Evolutionary conservation across 1,139 yeast genomes (phyloP).

Genomic region (Lodderomyces jiufengensis): DNA sequence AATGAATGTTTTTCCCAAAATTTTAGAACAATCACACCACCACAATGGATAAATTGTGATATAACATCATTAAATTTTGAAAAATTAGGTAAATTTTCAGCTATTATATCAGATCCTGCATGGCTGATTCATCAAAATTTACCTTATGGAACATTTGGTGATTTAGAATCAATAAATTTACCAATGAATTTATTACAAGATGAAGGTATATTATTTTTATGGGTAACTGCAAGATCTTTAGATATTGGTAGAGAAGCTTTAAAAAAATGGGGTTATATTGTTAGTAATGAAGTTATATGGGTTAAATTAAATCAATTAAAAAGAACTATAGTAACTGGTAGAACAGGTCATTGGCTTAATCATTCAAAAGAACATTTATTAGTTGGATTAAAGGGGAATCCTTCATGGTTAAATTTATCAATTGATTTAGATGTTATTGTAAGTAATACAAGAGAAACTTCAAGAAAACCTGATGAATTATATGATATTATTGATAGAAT

Average conservation of each 20-base stretch:
- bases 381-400: constrained; percentile 80
- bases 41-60: constrained; percentile 89
- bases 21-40: constrained; percentile 37
- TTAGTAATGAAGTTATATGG: constrained; percentile 84
- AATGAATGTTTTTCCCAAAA: constrained; percentile 51
- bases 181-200: constrained; percentile 69
- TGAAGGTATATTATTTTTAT: constrained; percentile 77
- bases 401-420: constrained; percentile 64
- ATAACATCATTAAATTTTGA: constrained; percentile 66
- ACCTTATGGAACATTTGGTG: constrained; percentile 76
- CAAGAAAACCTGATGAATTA: constrained; percentile 86
- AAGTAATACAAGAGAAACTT: constrained; percentile 81
- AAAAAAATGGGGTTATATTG: constrained; percentile 75
- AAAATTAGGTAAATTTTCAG: constrained; percentile 79
- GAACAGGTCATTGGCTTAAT: constrained; percentile 96
- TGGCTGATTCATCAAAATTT: constrained; percentile 85
- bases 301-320: constrained; percentile 83
- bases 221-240: constrained; percentile 95
- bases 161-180: constrained; percentile 62
- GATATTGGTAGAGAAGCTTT: constrained; percentile 82
- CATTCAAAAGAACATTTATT: constrained; percentile 90
- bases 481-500: constrained; percentile 84
- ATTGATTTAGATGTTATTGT: constrained; percentile 76
- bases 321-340: constrained; percentile 87
- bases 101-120: constrained; percentile 85